Conservation (phyloP, 2,329 filamentous ascomycete genomes). For the Nannizziopsis barbatae region DNA sequence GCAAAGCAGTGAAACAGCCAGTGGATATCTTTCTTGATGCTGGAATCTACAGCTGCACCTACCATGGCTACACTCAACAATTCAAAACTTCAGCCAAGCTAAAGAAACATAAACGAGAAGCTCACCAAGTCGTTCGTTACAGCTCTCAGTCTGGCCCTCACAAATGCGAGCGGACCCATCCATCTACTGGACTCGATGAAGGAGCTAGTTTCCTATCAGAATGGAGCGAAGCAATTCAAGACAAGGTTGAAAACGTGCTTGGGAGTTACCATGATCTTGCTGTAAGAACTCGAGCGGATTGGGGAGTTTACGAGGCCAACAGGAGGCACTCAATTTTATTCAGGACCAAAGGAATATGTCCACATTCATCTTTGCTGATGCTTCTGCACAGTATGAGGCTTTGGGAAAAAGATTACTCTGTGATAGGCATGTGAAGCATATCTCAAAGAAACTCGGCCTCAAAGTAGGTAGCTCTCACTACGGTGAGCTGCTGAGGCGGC, state of each 20-base stretch:
- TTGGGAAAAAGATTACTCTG: background rate
- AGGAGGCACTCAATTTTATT: background rate
- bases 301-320: constrained; percentile 21
- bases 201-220: too few species aligned
- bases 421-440: background rate
- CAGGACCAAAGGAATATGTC: background rate
- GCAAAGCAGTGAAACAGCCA: constrained; percentile 45
- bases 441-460: background rate
- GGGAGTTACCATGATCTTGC: too few species aligned
- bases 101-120: constrained; percentile 92
- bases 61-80: constrained; percentile 75
- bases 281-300: too few species aligned
- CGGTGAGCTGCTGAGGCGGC: background rate
- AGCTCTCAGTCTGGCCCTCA: constrained; percentile 91
- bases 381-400: background rate
- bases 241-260: too few species aligned
- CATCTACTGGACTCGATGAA: constrained; percentile 80
- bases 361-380: background rate
- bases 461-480: background rate
- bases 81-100: constrained; percentile 80
- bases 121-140: too few species aligned
- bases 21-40: constrained; percentile 57
- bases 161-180: constrained; percentile 85
- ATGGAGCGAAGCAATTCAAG: too few species aligned
- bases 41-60: constrained; percentile 92